These are phyloP conservation scores for Aphanocladium album DNA, from an alignment of 2,329 filamentous ascomycete species.

Conservation along the genomic window DNA sequence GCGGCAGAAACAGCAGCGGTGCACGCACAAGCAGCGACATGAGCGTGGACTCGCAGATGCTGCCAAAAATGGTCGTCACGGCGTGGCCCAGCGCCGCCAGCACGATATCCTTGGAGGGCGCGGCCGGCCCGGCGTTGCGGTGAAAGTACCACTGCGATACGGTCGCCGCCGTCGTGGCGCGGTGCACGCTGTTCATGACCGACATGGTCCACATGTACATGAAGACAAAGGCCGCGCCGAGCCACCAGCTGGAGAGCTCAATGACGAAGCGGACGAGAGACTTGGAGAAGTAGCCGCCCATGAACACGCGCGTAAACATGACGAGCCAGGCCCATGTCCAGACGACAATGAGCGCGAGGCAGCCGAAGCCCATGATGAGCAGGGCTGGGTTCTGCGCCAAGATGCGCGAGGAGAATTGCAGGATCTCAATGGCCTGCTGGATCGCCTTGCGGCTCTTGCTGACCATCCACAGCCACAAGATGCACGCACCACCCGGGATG, in stretches of 20 bases:
- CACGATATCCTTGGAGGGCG: conserved; percentile 76
- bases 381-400: conserved; percentile 79
- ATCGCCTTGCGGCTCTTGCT: conserved; percentile 76
- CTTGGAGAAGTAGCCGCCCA: conserved; percentile 78
- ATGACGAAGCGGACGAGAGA: conserved; percentile 66
- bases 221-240: conserved; percentile 85
- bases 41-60: conserved; percentile 82
- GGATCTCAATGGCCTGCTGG: conserved; percentile 75
- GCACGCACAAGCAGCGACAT: conserved; percentile 75
- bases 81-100: conserved; percentile 78
- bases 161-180: conserved; percentile 86
- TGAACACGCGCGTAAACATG: conserved; percentile 94
- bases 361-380: conserved; percentile 74
- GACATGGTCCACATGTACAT: conserved; percentile 95
- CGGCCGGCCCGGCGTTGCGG: conserved; percentile 71
- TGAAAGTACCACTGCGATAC: conserved; percentile 99
- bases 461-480: conserved; percentile 79
- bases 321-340: conserved; percentile 97
- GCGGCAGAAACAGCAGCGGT: conserved; percentile 77
- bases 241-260: conserved; percentile 86
- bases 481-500: conserved; percentile 66
- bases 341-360: conserved; percentile 67
- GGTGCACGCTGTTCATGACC: conserved; percentile 81
- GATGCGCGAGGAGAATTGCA: conserved; percentile 89
- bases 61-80: conserved; percentile 81